phyloP scores from a whole-genome alignment of 1,284 basidiomycete species.

The Boletus smithii region DNA sequence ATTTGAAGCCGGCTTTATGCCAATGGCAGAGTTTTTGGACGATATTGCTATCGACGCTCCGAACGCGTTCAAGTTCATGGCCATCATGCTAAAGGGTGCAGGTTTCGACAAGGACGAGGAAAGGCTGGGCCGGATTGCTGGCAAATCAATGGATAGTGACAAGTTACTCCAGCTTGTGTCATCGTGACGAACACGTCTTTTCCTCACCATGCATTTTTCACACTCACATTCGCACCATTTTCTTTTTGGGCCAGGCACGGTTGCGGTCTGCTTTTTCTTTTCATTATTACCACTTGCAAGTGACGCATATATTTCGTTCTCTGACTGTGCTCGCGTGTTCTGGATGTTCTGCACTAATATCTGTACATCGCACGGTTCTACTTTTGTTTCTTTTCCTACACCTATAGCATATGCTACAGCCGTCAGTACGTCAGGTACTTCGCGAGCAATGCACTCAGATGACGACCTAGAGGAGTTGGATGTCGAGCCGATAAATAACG shows the following conservation, averaged over 20 bases:
- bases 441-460: constrained; percentile 23
- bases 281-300: constrained; percentile 14
- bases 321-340: constrained; percentile 28
- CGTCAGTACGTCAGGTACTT: constrained; percentile 21
- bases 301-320: constrained; percentile 23
- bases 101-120: constrained; percentile 60
- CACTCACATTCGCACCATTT: constrained; percentile 16
- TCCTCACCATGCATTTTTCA: constrained; percentile 18
- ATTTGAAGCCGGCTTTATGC: constrained; percentile 68
- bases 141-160: constrained; percentile 57
- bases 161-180: constrained; percentile 58
- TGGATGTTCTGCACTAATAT: constrained; percentile 34
- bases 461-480: constrained; percentile 4
- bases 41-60: constrained; percentile 89
- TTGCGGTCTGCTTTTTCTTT: constrained; percentile 10
- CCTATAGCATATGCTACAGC: constrained; percentile 28
- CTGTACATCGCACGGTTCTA: constrained; percentile 27
- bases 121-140: constrained; percentile 49
- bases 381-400: constrained; percentile 28
- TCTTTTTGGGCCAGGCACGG: constrained; percentile 11
- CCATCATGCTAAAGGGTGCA: constrained; percentile 67
- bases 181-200: constrained; percentile 35
- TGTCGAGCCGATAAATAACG: too few relatives aligned
- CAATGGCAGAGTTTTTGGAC: constrained; percentile 73
- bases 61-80: constrained; percentile 77